A percentile compares a stretch with the other conserved stretches of the same genome.
These are phyloP conservation scores for Irpex rosettiformis DNA, from an alignment of 1,284 basidiomycete genomes.

Conservation along the genomic window DNA sequence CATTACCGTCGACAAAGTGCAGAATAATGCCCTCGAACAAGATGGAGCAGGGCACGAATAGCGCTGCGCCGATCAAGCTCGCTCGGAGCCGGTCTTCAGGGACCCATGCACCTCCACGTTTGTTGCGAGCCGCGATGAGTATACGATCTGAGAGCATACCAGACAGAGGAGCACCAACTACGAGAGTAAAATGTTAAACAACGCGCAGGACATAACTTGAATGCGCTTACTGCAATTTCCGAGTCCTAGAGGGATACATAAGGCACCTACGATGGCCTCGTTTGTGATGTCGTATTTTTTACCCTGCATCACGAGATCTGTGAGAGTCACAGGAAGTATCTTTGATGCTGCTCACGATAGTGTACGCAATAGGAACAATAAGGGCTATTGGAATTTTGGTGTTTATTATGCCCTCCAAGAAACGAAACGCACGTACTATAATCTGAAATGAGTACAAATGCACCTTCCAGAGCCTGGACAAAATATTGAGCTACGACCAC, in stretches of 20 bases:
- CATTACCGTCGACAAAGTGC: constrained; percentile 31
- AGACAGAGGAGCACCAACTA: constrained; percentile 47
- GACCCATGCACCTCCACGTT: constrained; percentile 41
- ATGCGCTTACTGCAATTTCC: constrained; percentile 48
- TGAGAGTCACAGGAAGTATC: neutral
- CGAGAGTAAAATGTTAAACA: neutral
- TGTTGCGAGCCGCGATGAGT: constrained; percentile 38
- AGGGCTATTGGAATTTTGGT: constrained; percentile 36
- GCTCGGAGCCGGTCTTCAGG: constrained; percentile 58
- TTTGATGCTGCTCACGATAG: constrained; percentile 28
- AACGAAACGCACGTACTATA: constrained; percentile 31
- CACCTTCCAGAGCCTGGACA: constrained; percentile 14
- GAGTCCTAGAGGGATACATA: constrained; percentile 53
- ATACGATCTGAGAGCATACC: constrained; percentile 49
- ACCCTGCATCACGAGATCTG: constrained; percentile 34
- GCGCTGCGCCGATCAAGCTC: constrained; percentile 37
- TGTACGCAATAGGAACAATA: constrained; percentile 36
- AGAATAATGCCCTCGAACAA: constrained; percentile 26
- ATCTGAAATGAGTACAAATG: constrained; percentile 38
- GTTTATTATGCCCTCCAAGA: neutral
- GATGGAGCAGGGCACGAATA: constrained; percentile 38
- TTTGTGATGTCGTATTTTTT: constrained; percentile 54
- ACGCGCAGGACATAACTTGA: neutral
- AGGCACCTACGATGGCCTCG: constrained; percentile 49
- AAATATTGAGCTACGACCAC: no score